A percentile compares a stretch with the other conserved stretches of the same genome.
Conservation (phyloP, 2,329 filamentous ascomycete species). For the Ophiosphaerella narmari region DNA sequence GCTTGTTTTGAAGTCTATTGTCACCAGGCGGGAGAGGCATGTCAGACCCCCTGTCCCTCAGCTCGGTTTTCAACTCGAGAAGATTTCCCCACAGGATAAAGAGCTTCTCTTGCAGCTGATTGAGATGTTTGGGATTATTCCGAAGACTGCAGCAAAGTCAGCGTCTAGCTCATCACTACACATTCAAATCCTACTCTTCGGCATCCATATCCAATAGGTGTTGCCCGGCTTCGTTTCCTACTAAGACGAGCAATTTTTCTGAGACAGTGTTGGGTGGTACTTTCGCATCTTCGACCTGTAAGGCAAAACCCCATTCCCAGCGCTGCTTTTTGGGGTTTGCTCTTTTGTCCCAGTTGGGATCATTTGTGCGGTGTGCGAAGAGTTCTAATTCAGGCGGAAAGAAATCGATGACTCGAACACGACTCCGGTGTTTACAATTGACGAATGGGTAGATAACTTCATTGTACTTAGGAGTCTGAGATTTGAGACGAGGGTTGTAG, state of each 20-base stretch:
- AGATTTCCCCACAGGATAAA: constrained; percentile 86
- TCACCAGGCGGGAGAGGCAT: constrained; percentile 32
- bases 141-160: constrained; percentile 57
- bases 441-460: constrained; percentile 68
- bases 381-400: constrained; percentile 71
- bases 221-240: constrained; percentile 61
- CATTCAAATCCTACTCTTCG: constrained; percentile 51
- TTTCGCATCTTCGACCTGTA: constrained; percentile 74
- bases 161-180: no score
- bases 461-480: constrained; percentile 38
- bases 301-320: constrained; percentile 86
- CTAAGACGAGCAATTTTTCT: constrained; percentile 65
- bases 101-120: constrained; percentile 67
- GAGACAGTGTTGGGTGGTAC: constrained; percentile 28
- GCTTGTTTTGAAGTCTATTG: constrained; percentile 41
- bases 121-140: constrained; percentile 54
- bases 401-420: constrained; percentile 82
- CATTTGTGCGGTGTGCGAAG: constrained; percentile 62
- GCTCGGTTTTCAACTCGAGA: constrained; percentile 61
- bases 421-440: constrained; percentile 70
- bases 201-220: constrained; percentile 62
- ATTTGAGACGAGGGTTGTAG: constrained; percentile 50
- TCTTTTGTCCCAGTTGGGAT: constrained; percentile 34
- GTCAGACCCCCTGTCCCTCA: constrained; percentile 51
- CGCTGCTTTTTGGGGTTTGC: constrained; percentile 43